Conservation (phyloP, 495 filamentous ascomycete genomes). For the Lophium mytilinum region DNA sequence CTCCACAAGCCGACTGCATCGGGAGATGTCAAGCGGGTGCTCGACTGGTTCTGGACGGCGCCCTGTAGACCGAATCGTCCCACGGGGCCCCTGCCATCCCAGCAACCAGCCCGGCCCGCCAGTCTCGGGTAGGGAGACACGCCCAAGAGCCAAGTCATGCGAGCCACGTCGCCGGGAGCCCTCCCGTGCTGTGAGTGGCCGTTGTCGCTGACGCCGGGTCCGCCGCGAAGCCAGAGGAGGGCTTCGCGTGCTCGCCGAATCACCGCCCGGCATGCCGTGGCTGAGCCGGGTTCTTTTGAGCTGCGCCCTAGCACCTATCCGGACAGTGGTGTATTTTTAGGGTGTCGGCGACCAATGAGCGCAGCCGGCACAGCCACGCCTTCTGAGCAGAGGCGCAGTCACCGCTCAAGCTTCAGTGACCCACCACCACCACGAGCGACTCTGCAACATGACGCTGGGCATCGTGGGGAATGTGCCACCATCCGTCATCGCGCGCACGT, state of each 20-base stretch:
- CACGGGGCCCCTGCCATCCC: background rate
- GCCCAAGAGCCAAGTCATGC: background rate
- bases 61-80: background rate
- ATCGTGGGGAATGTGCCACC: background rate
- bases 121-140: background rate
- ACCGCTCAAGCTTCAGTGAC: background rate
- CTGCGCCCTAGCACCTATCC: background rate
- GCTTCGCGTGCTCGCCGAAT: background rate
- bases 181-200: background rate
- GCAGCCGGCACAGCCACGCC: background rate
- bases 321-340: background rate
- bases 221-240: background rate
- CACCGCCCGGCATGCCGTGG: background rate
- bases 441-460: background rate
- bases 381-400: background rate
- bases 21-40: constrained; percentile 17
- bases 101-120: background rate
- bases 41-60: constrained; percentile 11
- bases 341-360: background rate
- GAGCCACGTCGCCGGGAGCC: background rate
- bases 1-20: constrained; percentile 6
- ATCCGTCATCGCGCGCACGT: background rate
- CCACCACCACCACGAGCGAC: background rate
- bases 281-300: background rate
- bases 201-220: background rate